Percentiles rank a stretch among this genome's conserved stretches.
Evolutionary conservation across 192 early-diverging fungal species (phyloP).

Genomic region (Backusella circina): DNA sequence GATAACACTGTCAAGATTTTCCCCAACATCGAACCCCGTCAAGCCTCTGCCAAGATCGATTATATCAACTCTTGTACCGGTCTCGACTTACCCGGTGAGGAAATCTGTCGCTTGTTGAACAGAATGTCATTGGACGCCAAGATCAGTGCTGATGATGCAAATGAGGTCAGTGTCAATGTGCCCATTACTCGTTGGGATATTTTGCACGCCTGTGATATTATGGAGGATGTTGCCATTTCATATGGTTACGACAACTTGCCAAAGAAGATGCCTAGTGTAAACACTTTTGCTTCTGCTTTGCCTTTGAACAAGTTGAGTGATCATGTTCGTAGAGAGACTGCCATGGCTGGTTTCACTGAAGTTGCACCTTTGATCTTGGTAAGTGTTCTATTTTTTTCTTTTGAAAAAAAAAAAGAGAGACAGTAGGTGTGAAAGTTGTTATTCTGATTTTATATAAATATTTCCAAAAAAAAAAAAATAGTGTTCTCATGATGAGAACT

Average conservation of each 20-base stretch:
- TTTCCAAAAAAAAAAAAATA: no score
- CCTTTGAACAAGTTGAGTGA: conserved; percentile 94
- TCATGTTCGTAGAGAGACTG: conserved; percentile 77
- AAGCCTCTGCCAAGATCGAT: conserved; percentile 66
- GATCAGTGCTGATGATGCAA: conserved; percentile 42
- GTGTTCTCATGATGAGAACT: conserved; percentile 99
- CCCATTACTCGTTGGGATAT: conserved; percentile 93
- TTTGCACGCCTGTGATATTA: conserved; percentile 95
- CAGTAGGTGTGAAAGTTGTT: no score
- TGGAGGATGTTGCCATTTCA: conserved; percentile 97
- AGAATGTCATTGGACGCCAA: conserved; percentile 85
- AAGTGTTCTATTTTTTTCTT: no score
- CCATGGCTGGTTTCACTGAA: conserved; percentile 91
- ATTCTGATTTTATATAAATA: no score
- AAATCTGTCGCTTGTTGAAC: conserved; percentile 72
- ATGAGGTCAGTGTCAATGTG: conserved; percentile 69
- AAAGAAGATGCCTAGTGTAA: conserved; percentile 71
- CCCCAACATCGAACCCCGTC: conserved; percentile 70
- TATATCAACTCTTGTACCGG: conserved; percentile 92
- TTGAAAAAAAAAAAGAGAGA: not conserved
- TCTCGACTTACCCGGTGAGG: conserved; percentile 56
- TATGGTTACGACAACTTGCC: conserved; percentile 95
- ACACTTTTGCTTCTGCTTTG: conserved; percentile 84
- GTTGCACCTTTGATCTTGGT: conserved; percentile 90
- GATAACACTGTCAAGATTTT: conserved; percentile 67